Evolutionary conservation across 2,329 filamentous ascomycete genomes (phyloP).

Genomic region (Podosphaera aphanis): DNA sequence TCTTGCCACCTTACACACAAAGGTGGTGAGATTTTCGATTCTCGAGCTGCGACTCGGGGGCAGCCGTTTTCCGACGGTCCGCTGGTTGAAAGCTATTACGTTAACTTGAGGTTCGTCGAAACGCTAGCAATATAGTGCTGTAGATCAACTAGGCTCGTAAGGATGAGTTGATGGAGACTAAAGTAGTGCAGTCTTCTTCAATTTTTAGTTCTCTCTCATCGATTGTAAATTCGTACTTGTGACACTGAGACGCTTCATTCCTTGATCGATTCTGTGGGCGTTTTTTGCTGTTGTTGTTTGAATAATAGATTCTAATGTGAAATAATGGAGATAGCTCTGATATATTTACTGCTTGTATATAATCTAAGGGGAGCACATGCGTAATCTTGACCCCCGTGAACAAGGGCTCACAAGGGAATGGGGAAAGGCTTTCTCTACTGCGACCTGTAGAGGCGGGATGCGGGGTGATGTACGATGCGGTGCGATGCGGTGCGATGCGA

Average conservation of each 20-base stretch:
- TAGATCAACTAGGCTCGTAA: background rate
- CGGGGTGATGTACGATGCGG: slow-evolving; percentile 8
- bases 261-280: no score
- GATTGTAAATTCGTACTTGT: background rate
- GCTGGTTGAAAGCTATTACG: background rate
- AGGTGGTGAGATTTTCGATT: background rate
- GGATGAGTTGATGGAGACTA: background rate
- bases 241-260: background rate
- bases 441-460: slow-evolving; percentile 10
- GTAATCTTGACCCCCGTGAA: background rate
- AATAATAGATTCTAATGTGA: background rate
- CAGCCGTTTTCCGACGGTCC: slow-evolving; percentile 1
- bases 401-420: background rate
- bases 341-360: background rate
- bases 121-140: background rate
- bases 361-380: background rate
- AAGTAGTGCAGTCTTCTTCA: background rate
- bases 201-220: background rate
- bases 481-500: slow-evolving; percentile 8
- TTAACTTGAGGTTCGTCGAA: background rate
- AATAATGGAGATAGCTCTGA: background rate
- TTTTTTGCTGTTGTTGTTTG: background rate
- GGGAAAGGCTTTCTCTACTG: slow-evolving; percentile 8
- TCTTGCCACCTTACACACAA: background rate
- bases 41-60: background rate